Evolutionary conservation across 345 rosid genomes (phyloP), one percentile per base, ranked within the genome.

Genomic region (Eucalyptus curtisii): DNA sequence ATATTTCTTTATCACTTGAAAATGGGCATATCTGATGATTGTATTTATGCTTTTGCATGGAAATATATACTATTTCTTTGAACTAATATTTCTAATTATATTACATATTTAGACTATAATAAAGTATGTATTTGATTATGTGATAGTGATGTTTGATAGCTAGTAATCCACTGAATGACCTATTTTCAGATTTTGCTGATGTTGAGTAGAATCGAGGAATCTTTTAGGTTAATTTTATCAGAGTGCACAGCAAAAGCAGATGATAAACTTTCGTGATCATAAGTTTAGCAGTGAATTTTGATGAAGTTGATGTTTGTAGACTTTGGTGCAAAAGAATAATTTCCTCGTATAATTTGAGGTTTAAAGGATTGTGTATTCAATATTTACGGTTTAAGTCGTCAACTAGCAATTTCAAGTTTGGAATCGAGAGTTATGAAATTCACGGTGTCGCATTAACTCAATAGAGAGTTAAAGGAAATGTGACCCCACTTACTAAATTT

Each of bases 371-470:
- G 31, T 13, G 4, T 61, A 61, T 27, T 61, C 68, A 61, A 61
- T 25, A 27, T 27, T 27, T 59, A 4, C 0, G 8, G 31, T 27
- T 27, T 27, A 59, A 59, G 33, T 30, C 2, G 0, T 61, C 13
- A 57, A 57, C 13, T 11, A 57, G 66, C n/a, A 10, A 10, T 57
- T 57, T 11, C 22, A 1, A 57, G 6, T 25, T 61, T 11, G 68
- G 33, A 27, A 0, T 61, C 1, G 0, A 30, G 68, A 27, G 16
- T 61, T 12, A 3, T 30, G 68, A 61, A 12, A 12, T 27, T 27
- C 33, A 12, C 2, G 8, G 22, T 13, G 68, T 13, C 4, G 0
- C 7, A 27, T 59, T 27, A 61, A 61, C n/a, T 57, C 30, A 24
- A 4, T 25, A 10, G 6, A 57, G 64, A 4, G 61, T 57, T 22